Conservation (phyloP, 495 filamentous ascomycete species). For the Clohesyomyces aquaticus region DNA sequence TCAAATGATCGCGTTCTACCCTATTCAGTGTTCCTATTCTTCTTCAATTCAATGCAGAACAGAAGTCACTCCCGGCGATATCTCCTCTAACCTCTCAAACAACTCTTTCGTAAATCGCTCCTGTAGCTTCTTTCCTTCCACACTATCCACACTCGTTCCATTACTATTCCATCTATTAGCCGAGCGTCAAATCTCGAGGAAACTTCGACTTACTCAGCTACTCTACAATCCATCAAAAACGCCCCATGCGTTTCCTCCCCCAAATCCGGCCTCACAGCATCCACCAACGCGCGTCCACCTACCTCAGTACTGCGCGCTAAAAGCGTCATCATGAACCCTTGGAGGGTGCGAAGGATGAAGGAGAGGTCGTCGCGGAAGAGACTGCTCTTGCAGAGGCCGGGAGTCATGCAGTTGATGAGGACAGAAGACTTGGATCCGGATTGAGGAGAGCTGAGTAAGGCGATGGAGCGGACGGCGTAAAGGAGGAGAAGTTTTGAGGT, state of each 20-base stretch:
- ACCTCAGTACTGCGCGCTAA: slow-evolving; percentile 47
- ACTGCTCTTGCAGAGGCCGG: slow-evolving; percentile 46
- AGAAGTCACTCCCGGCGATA: slow-evolving; percentile 11
- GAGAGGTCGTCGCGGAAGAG: slow-evolving; percentile 35
- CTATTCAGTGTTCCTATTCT: no score
- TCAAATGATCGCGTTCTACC: no score
- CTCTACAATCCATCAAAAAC: slow-evolving; percentile 39
- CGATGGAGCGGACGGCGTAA: not conserved
- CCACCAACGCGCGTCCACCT: slow-evolving; percentile 48
- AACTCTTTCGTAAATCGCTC: slow-evolving; percentile 15
- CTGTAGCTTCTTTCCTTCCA: slow-evolving; percentile 1
- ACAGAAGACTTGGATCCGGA: slow-evolving; percentile 38
- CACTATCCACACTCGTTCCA: not conserved
- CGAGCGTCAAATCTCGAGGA: not conserved
- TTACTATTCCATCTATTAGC: slow-evolving; percentile 3
- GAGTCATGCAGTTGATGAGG: slow-evolving; percentile 48
- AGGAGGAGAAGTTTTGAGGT: slow-evolving; percentile 7
- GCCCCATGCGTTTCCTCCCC: slow-evolving; percentile 42
- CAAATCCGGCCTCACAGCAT: slow-evolving; percentile 43
- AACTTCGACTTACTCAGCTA: not conserved
- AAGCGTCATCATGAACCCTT: slow-evolving; percentile 16
- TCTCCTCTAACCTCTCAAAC: slow-evolving; percentile 10
- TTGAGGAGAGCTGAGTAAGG: slow-evolving; percentile 30
- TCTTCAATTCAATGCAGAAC: not conserved
- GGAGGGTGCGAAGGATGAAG: not conserved